Percentiles rank a stretch among this genome's conserved stretches.
Evolutionary conservation across 257 asterid genomes (phyloP).

Genomic region (Eucommia ulmoides): DNA sequence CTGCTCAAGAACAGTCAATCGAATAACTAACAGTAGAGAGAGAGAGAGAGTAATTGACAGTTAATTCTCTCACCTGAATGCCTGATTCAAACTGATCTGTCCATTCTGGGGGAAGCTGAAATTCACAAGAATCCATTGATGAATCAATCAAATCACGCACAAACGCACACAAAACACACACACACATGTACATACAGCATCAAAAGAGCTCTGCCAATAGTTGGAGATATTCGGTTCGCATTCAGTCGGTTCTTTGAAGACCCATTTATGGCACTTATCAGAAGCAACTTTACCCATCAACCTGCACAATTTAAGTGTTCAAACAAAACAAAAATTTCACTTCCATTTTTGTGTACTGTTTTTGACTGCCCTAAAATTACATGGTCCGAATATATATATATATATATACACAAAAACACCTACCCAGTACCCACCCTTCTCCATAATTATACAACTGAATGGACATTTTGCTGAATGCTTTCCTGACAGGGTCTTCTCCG

Average conservation of each 20-base stretch:
- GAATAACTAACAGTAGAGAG: neutral
- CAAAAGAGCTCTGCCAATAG: conserved; percentile 99
- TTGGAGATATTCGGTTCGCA: conserved; percentile 91
- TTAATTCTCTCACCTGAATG: conserved; percentile 59
- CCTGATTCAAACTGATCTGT: conserved; percentile 98
- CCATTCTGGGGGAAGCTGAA: conserved; percentile 97
- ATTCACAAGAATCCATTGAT: conserved; percentile 15
- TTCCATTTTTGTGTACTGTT: no score
- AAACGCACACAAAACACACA: neutral
- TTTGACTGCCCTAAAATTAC: no score
- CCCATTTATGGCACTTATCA: conserved; percentile 99
- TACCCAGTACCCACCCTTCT: conserved; percentile 99
- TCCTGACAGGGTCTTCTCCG: conserved; percentile 84
- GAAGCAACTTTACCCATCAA: conserved; percentile 99
- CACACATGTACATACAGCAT: conserved; percentile 61
- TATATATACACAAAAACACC: conserved; percentile 71
- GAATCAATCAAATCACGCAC: conserved; percentile 1
- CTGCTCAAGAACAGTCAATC: conserved; percentile 26
- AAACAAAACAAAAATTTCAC: no score
- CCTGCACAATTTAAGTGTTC: conserved; percentile 50
- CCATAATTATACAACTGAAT: conserved; percentile 98
- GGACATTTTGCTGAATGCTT: conserved; percentile 99
- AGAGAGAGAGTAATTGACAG: no score
- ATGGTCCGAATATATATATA: no score
- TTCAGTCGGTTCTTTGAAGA: conserved; percentile 94